These are phyloP conservation scores for Penicillium janthinellum DNA, from an alignment of 2,329 filamentous ascomycete species.

Conservation along the genomic window DNA sequence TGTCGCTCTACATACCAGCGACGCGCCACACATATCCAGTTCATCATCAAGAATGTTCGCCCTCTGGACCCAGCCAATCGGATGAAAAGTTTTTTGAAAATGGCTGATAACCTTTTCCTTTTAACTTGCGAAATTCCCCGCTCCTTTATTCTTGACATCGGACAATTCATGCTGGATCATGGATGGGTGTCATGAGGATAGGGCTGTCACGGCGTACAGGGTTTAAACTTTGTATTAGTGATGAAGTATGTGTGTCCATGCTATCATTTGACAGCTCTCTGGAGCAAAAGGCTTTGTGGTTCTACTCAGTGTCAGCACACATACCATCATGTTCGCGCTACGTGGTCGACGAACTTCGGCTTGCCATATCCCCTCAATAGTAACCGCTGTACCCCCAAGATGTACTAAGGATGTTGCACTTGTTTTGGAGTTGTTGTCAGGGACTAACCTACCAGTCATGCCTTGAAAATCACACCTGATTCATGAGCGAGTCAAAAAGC, in stretches of 20 bases:
- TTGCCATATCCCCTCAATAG: not conserved
- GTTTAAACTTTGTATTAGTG: not conserved
- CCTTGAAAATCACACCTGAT: too few relatives aligned
- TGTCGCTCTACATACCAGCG: constrained; percentile 17
- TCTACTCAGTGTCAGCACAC: not conserved
- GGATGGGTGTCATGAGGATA: not conserved
- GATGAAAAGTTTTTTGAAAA: not conserved
- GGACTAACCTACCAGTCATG: too few relatives aligned
- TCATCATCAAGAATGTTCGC: constrained; percentile 22
- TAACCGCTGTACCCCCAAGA: not conserved
- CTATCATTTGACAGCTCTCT: not conserved
- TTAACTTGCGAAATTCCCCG: not conserved
- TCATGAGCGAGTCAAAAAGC: too few relatives aligned
- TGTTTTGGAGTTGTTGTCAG: too few relatives aligned
- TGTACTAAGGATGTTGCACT: too few relatives aligned
- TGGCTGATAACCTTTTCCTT: not conserved
- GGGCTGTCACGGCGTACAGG: not conserved
- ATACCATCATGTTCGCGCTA: not conserved
- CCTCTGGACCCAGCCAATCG: constrained; percentile 7
- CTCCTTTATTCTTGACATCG: not conserved
- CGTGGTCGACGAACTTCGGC: not conserved
- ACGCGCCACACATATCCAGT: constrained; percentile 14
- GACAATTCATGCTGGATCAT: not conserved
- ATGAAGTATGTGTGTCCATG: not conserved
- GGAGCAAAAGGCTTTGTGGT: not conserved